Evolutionary conservation across 352 stramenopile species (phyloP).

Genomic region (Globisporangium alternatum): DNA sequence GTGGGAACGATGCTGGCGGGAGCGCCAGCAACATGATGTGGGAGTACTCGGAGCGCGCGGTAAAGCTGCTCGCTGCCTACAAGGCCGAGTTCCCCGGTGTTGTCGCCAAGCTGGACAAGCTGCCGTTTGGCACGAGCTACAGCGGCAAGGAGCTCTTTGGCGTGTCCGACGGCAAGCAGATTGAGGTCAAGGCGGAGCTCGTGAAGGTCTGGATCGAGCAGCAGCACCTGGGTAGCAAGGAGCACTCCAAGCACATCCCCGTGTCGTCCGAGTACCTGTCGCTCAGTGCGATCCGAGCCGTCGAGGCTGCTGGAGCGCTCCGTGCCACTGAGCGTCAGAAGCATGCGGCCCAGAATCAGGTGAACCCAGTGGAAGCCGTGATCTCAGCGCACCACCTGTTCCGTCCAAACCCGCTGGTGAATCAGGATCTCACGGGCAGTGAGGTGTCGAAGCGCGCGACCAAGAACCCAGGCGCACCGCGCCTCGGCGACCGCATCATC

Average conservation of each 20-base stretch:
- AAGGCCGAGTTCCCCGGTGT: conserved; percentile 92
- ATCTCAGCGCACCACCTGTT: conserved; percentile 61
- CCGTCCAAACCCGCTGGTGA: conserved; percentile 69
- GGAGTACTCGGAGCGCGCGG: conserved; percentile 96
- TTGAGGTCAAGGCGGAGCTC: conserved; percentile 68
- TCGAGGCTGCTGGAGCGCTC: conserved; percentile 83
- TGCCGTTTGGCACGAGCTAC: conserved; percentile 90
- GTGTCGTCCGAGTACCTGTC: conserved; percentile 93
- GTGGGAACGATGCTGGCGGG: not conserved
- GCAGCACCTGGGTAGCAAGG: conserved; percentile 81
- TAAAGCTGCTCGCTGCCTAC: conserved; percentile 93
- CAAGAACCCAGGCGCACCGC: conserved; percentile 69
- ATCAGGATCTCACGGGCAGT: conserved; percentile 75
- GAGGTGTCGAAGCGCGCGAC: conserved; percentile 58
- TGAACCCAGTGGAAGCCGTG: conserved; percentile 38
- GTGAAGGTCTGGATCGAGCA: conserved; percentile 93
- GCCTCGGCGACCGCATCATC: conserved; percentile 96
- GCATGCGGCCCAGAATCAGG: conserved; percentile 29
- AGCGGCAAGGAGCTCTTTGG: conserved; percentile 89
- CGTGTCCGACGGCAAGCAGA: conserved; percentile 39
- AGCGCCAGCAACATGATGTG: conserved; percentile 59
- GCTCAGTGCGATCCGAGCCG: conserved; percentile 89
- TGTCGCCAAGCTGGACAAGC: conserved; percentile 84
- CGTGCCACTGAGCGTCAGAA: conserved; percentile 65
- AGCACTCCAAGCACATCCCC: conserved; percentile 90